A percentile compares a stretch with the other conserved stretches of the same genome.
Evolutionary conservation across 2,329 filamentous ascomycete genomes (phyloP).

Genomic region (Calonectria multiphialidica): DNA sequence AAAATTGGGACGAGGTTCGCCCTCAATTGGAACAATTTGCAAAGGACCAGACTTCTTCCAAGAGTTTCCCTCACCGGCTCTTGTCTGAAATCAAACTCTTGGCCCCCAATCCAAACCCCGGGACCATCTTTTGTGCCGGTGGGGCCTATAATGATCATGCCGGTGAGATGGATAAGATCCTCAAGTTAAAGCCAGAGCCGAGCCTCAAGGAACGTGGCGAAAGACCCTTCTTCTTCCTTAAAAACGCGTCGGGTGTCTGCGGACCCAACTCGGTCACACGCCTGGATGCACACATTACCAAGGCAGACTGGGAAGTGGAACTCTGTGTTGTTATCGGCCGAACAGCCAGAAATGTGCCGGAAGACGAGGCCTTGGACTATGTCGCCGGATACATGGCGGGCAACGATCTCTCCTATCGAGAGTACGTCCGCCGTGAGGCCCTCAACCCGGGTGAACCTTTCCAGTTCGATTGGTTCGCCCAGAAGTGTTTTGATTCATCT

Average conservation of each 20-base stretch:
- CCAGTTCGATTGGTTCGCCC: neutral
- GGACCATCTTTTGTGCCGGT: neutral
- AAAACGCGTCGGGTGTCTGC: neutral
- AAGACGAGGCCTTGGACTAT: neutral
- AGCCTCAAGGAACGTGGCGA: neutral
- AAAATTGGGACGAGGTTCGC: neutral
- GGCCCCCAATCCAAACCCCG: neutral
- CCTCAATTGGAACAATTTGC: neutral
- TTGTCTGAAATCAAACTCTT: neutral
- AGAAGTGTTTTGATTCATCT: neutral
- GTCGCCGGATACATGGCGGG: neutral
- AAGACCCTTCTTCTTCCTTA: neutral
- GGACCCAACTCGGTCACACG: neutral
- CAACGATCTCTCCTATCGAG: neutral
- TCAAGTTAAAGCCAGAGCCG: neutral
- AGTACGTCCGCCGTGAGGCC: neutral
- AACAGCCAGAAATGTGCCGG: neutral
- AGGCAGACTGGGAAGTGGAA: neutral
- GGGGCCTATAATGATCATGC: neutral
- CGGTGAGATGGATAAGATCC: neutral
- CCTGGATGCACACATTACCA: neutral
- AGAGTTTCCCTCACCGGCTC: neutral
- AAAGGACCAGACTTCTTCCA: neutral
- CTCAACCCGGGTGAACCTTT: neutral
- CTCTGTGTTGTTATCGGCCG: neutral